Base-by-base conservation (phyloP, 768 basidiomycete genomes). In the Termitomyces eurrhizus region DNA sequence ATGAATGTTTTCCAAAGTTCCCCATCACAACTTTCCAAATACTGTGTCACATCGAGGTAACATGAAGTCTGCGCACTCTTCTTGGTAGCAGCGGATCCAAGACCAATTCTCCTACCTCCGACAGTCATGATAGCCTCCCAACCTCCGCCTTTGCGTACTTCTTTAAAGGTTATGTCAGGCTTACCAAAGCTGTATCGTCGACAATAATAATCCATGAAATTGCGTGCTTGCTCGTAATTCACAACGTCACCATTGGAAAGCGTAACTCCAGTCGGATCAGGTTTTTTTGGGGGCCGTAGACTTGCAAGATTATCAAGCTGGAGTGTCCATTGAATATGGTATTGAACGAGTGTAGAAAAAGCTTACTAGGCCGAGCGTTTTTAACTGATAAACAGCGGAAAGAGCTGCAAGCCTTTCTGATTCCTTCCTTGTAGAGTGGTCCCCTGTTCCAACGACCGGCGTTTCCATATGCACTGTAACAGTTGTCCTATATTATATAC, bases 151-250 rank as follows among this genome's bases (percentile, higher is more conserved):
- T 68, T 65, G 24, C 59, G 62, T 16, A 61, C 16, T 63, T 77
- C 76, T 1, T 75, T 72, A 61, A 82, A 89, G 14, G 80, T 78
- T 61, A 96, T 73, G 52, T 90, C 88, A 2, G 93, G 92, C 63
- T 82, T 83, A 11, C 80, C 78, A 67, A 95, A 95, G 29, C 77
- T 76, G 70, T 86, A 97, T 39, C 85, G 80, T 49, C 86, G 83
- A 69, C 94, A 96, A 67, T 98, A 98, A 71, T 90, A 98, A 64
- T 95, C 95, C 89, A 97, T 95, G 77, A 98, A 98, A 61, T 83
- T 85, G 52, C 89, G 85, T 3, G 93, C 93, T 55, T 82, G 81
- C 55, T 92, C 90, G 54, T 87, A 87, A 7, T 75, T 76, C 63
- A 95, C 82, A 24, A 74, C 67, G 12, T 83, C 79, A 29, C 86